These are phyloP conservation scores for Sporothrix euskadiensis DNA, from an alignment of 2,329 filamentous ascomycete genomes.

Conservation along the genomic window DNA sequence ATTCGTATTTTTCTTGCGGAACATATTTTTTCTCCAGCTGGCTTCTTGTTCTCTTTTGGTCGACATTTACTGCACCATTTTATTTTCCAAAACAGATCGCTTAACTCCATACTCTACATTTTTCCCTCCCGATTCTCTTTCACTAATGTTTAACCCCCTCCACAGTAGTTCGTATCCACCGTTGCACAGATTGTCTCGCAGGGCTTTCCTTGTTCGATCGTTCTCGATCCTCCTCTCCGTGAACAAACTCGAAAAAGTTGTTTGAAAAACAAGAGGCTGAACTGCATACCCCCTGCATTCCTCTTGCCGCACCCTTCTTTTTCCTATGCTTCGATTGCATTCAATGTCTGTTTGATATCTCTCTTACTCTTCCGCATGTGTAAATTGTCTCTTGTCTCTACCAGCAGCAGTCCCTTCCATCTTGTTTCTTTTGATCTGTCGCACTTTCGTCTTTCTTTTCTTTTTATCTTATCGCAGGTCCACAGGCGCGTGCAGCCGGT, in stretches of 20 bases:
- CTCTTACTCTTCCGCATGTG: background rate
- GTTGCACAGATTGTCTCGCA: background rate
- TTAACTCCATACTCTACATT: background rate
- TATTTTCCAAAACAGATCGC: background rate
- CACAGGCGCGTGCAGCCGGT: background rate
- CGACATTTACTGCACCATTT: too few relatives aligned
- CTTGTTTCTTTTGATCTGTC: background rate
- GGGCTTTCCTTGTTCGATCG: background rate
- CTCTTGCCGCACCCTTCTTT: background rate
- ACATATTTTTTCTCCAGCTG: background rate
- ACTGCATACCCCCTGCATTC: background rate
- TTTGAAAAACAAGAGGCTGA: background rate
- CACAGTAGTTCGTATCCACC: background rate
- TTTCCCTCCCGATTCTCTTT: too few relatives aligned
- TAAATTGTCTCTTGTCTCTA: background rate
- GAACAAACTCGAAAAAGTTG: background rate
- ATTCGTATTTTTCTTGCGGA: background rate
- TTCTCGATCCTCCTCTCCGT: background rate
- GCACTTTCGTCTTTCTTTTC: background rate
- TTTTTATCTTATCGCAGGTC: background rate
- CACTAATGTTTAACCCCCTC: background rate
- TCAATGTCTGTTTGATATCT: background rate
- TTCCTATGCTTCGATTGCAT: background rate
- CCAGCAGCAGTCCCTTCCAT: background rate
- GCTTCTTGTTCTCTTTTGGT: too few relatives aligned